phyloP scores from a whole-genome alignment of 2,329 filamentous ascomycete species.

The Xylariomycetidae sp. region DNA sequence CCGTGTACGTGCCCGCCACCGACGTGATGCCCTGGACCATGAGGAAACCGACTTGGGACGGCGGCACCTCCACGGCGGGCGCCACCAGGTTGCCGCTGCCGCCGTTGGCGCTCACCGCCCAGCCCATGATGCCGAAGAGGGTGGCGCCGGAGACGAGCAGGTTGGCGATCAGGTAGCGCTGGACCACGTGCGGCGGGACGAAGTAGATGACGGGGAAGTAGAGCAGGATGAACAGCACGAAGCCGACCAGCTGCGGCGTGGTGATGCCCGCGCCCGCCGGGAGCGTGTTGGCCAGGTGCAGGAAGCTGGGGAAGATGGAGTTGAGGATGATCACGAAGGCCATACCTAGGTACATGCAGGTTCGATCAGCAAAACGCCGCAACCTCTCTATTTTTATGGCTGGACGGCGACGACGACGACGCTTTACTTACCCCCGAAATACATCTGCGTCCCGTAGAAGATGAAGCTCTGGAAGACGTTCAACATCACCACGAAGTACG shows the following conservation, averaged over 20 bases:
- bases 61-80: constrained; percentile 4
- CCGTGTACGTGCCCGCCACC: constrained; percentile 8
- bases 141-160: constrained; percentile 7
- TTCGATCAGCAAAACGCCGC: no score
- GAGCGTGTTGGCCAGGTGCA: constrained; percentile 9
- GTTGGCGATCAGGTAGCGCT: constrained; percentile 7
- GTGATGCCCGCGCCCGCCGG: constrained; percentile 21
- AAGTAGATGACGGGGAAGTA: constrained; percentile 11
- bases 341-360: constrained; percentile 3
- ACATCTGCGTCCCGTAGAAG: constrained; percentile 12
- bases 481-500: constrained; percentile 10
- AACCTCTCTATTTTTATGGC: not conserved
- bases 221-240: constrained; percentile 8
- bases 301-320: constrained; percentile 8
- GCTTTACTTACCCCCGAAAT: constrained; percentile 7
- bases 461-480: constrained; percentile 11
- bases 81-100: constrained; percentile 7
- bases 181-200: constrained; percentile 8
- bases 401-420: not conserved
- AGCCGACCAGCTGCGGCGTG: constrained; percentile 23
- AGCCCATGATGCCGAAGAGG: constrained; percentile 9
- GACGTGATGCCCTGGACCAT: constrained; percentile 11
- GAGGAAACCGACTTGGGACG: constrained; percentile 6
- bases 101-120: constrained; percentile 8
- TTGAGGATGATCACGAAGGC: constrained; percentile 12